Base-by-base conservation (phyloP, 345 rosid species). In the Erucastrum elatum region DNA sequence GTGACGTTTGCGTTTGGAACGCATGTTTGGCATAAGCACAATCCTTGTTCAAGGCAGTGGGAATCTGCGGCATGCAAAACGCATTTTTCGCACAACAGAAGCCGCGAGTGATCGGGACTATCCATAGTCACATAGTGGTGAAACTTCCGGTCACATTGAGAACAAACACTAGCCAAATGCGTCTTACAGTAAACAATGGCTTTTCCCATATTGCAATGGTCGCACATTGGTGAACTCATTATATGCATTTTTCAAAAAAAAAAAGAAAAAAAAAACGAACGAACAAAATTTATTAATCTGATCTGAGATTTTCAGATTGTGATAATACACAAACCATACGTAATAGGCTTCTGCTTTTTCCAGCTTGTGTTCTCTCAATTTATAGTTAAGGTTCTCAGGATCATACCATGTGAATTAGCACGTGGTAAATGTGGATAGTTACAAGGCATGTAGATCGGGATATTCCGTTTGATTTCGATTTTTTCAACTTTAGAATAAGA, bases 11-110 rank as follows among this genome's bases (percentile, higher is more conserved):
- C 62, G 33, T 63, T 53, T 70, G 64, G 25, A 51, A 49, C 15
- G 44, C 80, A 77, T 62, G 65, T 70, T 63, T 44, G 70, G 70
- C 75, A 77, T 15, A 61, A 35, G 13, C 2, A 25, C 10, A 69
- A 25, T 6, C 80, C 70, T 77, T 26, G 63, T 0, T 61, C 62
- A 60, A 61, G 53, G 8, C 13, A 76, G 29, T 33, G 69, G 6
- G n/a, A 55, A 77, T 7, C 16, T 39, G 75, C 75, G 7, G 70
- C 11, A 17, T 34, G 29, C 4, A 44, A 63, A 51, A 25, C 75
- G 31, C 70, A 51, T 25, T 9, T 77, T 6, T 63, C 63, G 62
- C 75, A 70, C 65, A 51, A 51, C 6, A 21, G 41, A 51, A 25
- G 64, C 75, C 75, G 58, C 13, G 15, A 51, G 7, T 63, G 30